Evolutionary conservation across 2,329 filamentous ascomycete species (phyloP), one percentile per base, ranked within the genome.

Genomic region (Ophiostoma triangulosporum): DNA sequence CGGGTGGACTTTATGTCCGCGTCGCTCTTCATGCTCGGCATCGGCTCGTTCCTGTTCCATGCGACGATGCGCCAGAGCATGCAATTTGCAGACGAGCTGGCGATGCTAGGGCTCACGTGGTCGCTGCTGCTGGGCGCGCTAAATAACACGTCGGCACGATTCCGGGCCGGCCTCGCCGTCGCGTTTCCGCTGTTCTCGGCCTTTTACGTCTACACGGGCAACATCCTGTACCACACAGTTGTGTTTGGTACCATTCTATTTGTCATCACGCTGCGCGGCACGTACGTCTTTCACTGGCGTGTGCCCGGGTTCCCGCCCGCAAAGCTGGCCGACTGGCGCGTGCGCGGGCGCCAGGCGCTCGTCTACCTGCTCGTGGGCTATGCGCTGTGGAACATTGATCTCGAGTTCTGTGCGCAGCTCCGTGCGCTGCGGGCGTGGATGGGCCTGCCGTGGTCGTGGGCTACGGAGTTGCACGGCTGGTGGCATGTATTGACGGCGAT

Each of bases 401-500:
- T 74, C 12, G 69, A 75, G 59, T 68, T 70, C 14, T 82, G 78
- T 58, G 61, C 63, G 0, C 62, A 72, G 57, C 65, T 81, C 17
- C 71, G 75, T 4, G 57, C 58, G 0, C 57, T 73, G 14, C 71
- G 76, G 50, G 64, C 65, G 12, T 59, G 52, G 0, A 59, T 80
- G 4, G 78, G 78, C 0, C 61, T 78, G 50, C 78, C 78, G 0
- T 77, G 69, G 71, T 73, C 71, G 1, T 78, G 75, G 62, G 32
- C 76, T 0, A 61, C 81, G 7, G 78, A 81, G 64, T 60, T 81
- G 15, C 78, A 81, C 59, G 78, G 77, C 0, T 81, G 78, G 78
- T 82, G 78, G 78, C 78, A 82, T 59, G 64, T 81, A 15, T 64
- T 80, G 33, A 82, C 78, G 0, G 78, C 75, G 0, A 64, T 76